Conservation (phyloP, 2,329 filamentous ascomycete species). For the Calonectria naviculata region DNA sequence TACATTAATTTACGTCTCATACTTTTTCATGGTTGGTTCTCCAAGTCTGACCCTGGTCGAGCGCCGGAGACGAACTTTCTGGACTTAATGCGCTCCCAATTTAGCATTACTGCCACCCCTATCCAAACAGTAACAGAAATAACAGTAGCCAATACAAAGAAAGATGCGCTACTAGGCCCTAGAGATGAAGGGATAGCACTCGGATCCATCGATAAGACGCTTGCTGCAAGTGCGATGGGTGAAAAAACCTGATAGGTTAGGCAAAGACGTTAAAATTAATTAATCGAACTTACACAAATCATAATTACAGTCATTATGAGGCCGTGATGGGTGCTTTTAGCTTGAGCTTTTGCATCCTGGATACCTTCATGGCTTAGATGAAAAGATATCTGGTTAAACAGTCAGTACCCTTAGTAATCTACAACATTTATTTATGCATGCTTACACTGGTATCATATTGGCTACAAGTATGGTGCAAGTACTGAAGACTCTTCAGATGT, state of each 20-base stretch:
- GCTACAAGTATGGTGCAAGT: neutral
- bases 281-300: neutral
- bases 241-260: neutral
- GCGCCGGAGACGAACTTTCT: neutral
- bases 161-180: neutral
- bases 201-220: neutral
- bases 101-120: neutral
- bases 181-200: neutral
- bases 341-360: neutral
- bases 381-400: neutral
- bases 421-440: neutral
- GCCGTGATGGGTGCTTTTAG: neutral
- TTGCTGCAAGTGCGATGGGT: neutral
- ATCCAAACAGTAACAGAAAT: neutral
- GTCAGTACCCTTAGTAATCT: neutral
- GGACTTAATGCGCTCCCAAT: neutral
- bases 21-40: neutral
- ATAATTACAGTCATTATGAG: neutral
- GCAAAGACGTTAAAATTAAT: neutral
- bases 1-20: neutral
- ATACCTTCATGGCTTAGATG: neutral
- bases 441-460: neutral
- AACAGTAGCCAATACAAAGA: neutral
- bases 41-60: neutral
- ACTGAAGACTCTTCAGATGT: neutral